Evolutionary conservation across 2,329 filamentous ascomycete species (phyloP).

Genomic region (Chrysosporium keratinophilum): DNA sequence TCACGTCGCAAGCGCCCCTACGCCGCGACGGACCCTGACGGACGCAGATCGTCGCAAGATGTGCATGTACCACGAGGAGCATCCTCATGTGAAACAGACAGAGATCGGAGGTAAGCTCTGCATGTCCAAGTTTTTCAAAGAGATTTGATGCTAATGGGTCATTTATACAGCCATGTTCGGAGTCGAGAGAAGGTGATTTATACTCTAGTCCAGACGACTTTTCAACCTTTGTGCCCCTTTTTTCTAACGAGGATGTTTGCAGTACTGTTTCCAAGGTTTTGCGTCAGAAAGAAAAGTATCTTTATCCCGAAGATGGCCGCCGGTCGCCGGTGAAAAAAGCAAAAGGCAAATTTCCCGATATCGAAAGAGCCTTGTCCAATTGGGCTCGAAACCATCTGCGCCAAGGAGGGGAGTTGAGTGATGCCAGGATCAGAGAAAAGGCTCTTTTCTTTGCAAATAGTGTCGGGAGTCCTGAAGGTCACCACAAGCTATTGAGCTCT

Average conservation of each 20-base stretch:
- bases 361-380: constrained; percentile 79
- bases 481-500: constrained; percentile 59
- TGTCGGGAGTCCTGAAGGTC: constrained; percentile 59
- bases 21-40: constrained; percentile 76
- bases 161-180: constrained; percentile 62
- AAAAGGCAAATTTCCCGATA: constrained; percentile 80
- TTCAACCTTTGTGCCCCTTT: constrained; percentile 7
- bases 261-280: constrained; percentile 99
- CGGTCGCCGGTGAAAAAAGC: constrained; percentile 69
- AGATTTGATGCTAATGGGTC: constrained; percentile 4
- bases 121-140: background rate
- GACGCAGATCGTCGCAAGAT: constrained; percentile 83
- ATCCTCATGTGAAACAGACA: constrained; percentile 84
- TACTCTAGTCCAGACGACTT: constrained; percentile 11
- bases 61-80: constrained; percentile 86
- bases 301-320: constrained; percentile 68
- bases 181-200: constrained; percentile 82
- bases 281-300: constrained; percentile 86
- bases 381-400: constrained; percentile 76
- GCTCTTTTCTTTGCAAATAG: constrained; percentile 69
- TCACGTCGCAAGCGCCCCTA: constrained; percentile 33
- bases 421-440: constrained; percentile 76
- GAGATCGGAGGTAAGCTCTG: constrained; percentile 70
- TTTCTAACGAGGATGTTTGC: constrained; percentile 16
- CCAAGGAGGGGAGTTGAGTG: constrained; percentile 61